Evolutionary conservation across 371 early-diverging fungal genomes (phyloP).

Genomic region (Mucor indicus): DNA sequence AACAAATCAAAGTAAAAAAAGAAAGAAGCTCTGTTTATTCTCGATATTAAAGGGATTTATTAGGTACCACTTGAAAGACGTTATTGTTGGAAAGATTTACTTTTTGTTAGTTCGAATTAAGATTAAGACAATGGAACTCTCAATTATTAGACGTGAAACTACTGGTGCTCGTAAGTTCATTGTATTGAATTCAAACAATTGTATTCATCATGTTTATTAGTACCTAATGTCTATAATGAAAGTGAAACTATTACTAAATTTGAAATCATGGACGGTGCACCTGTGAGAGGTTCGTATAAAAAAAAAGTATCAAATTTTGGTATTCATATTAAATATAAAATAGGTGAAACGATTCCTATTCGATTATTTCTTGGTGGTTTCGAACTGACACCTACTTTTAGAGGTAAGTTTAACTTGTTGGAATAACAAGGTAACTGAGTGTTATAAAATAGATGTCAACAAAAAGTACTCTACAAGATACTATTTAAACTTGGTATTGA

Average conservation of each 20-base stretch:
- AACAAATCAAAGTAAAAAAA: slow-evolving; percentile 90
- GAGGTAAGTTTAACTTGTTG: slow-evolving; percentile 23
- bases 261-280: slow-evolving; percentile 99
- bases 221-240: slow-evolving; percentile 96
- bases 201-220: slow-evolving; percentile 20
- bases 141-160: slow-evolving; percentile 96
- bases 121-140: slow-evolving; percentile 98
- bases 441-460: slow-evolving; percentile 64
- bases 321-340: neutral
- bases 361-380: slow-evolving; percentile 95
- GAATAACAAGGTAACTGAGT: neutral
- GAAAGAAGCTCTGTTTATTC: slow-evolving; percentile 10
- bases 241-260: slow-evolving; percentile 97
- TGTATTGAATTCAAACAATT: neutral
- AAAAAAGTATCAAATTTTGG: neutral
- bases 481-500: slow-evolving; percentile 93
- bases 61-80: slow-evolving; percentile 93
- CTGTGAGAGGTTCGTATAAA: slow-evolving; percentile 73
- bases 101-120: slow-evolving; percentile 98
- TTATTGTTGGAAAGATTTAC: slow-evolving; percentile 98
- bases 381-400: slow-evolving; percentile 90
- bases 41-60: neutral
- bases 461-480: slow-evolving; percentile 97
- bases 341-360: slow-evolving; percentile 95
- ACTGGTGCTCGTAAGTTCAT: slow-evolving; percentile 71